Base-by-base conservation (phyloP, 2,329 filamentous ascomycete genomes). In the Exophiala xenobiotica region DNA sequence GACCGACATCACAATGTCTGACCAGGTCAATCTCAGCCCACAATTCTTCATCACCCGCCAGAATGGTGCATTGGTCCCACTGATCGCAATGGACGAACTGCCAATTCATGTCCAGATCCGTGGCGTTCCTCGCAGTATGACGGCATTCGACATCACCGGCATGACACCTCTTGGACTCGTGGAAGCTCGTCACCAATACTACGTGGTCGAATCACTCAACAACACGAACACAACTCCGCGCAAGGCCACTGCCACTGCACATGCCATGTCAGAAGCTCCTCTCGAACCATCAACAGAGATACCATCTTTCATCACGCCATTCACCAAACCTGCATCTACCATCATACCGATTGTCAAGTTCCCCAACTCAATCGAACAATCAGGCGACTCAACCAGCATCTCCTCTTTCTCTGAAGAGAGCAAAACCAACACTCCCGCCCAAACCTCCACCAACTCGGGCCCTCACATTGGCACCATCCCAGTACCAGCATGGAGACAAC, bases 21-120 rank as follows among this genome's bases (percentile, higher is more conserved):
- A 51, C 16, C 33, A 53, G 20, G 41, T 60, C 19, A 49, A 61
- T 9, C 57, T 67, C 41, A 67, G 65, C 41, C 71, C 73, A 29
- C 65, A 66, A 50, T 74, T 69, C 56, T 76, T 74, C 57, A 64
- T 72, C 39, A 63, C 68, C 33, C 71, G 74, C 27, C 65, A 68
- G 31, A 67, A 72, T 59, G 70, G 71, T 23, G 63, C 61, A 6
- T 52, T 74, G 37, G 69, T 68, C 14, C 71, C 74, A 4, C 66
- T 77, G 9, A 63, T 77, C 37, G 69, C 74, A 4, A 59, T 75
- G 4, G 74, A 76, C 54, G 74, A 77, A 55, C 63, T 77, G 1
- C 73, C 73, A 2, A 19, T 61, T 2, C 58, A 63, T 16, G 44
- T 76, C 31, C 56, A 58, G 3, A 65, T 77, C 44, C 64, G 63